Evolutionary conservation across 2,329 filamentous ascomycete species (phyloP).

Genomic region (Aspergillus tanneri): DNA sequence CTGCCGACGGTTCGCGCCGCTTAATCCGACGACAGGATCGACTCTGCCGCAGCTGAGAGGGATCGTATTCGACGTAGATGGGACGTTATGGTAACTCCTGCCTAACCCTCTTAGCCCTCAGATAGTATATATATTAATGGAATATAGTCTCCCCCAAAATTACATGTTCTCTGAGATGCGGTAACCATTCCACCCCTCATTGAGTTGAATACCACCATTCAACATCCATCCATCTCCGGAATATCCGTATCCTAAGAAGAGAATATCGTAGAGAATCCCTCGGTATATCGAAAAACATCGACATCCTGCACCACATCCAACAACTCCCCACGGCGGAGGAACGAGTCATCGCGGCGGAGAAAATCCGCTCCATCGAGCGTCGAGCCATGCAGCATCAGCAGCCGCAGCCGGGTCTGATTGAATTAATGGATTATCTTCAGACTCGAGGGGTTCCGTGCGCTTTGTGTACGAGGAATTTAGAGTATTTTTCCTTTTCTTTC

Average conservation of each 20-base stretch:
- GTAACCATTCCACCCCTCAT: conserved; percentile 29
- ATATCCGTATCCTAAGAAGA: not conserved
- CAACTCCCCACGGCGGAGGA: conserved; percentile 60
- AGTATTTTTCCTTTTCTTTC: conserved; percentile 46
- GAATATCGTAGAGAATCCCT: conserved; percentile 53
- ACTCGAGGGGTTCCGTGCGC: conserved; percentile 66
- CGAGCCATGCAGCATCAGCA: conserved; percentile 75
- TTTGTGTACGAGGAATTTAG: conserved; percentile 94
- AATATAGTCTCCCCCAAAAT: conserved; percentile 74
- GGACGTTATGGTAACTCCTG: conserved; percentile 94
- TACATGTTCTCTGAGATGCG: conserved; percentile 96
- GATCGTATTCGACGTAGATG: conserved; percentile 89
- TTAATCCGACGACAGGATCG: conserved; percentile 36
- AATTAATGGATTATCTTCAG: conserved; percentile 81
- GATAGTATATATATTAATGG: not conserved
- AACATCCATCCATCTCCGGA: not conserved
- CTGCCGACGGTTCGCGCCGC: conserved; percentile 54
- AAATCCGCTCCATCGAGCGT: conserved; percentile 77
- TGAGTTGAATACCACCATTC: not conserved
- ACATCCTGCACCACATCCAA: conserved; percentile 89
- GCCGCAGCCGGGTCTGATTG: conserved; percentile 74
- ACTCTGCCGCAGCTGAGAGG: conserved; percentile 52
- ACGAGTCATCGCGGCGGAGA: conserved; percentile 65
- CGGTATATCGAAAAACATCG: conserved; percentile 66
- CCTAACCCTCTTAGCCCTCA: too few relatives aligned